Evolutionary conservation across 306 rosid species (phyloP).

Genomic region (Malus asiatica): DNA sequence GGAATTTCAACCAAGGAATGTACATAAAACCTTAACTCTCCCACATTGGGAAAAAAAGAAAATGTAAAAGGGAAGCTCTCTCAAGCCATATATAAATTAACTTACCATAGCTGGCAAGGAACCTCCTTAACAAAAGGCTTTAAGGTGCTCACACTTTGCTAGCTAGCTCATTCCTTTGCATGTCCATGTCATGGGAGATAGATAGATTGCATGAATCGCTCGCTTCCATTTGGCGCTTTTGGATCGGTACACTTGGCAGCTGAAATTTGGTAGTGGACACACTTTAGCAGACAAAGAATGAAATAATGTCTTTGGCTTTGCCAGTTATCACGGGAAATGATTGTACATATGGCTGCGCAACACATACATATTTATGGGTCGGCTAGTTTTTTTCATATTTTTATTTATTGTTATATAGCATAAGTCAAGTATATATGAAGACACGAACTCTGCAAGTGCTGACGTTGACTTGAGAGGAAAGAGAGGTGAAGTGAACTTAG

Average conservation of each 20-base stretch:
- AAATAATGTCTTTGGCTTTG: constrained; percentile 11
- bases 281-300: constrained; percentile 34
- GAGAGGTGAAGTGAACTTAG: constrained; percentile 29
- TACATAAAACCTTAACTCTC: constrained; percentile 39
- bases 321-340: constrained; percentile 19
- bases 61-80: constrained; percentile 18
- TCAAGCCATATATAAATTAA: no score
- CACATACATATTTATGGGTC: constrained; percentile 21
- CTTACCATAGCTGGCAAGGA: not conserved
- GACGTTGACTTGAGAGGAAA: constrained; percentile 24
- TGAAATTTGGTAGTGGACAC: constrained; percentile 11
- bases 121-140: not conserved
- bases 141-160: not conserved
- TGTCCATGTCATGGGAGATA: constrained; percentile 20
- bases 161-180: not conserved
- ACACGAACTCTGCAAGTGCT: not conserved
- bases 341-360: not conserved
- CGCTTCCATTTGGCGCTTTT: constrained; percentile 17
- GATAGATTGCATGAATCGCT: not conserved
- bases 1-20: constrained; percentile 30
- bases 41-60: constrained; percentile 36
- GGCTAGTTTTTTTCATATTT: constrained; percentile 11
- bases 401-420: not conserved
- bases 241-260: constrained; percentile 33
- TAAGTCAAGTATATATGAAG: not conserved